Evolutionary conservation across 805 yeast species (phyloP).

Genomic region (Spathaspora girioi): DNA sequence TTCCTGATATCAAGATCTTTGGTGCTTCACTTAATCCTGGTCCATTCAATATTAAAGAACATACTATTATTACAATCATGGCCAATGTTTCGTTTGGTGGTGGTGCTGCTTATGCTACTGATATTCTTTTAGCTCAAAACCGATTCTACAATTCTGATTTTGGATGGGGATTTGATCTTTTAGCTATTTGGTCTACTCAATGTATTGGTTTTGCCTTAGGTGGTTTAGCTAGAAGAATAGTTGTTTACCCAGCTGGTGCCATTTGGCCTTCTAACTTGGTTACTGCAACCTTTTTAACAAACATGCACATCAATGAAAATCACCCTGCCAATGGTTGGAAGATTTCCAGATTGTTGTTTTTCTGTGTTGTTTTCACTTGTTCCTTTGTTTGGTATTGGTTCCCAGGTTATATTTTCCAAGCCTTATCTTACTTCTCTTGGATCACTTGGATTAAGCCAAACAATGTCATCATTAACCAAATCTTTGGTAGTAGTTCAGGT

Average conservation of each 20-base stretch:
- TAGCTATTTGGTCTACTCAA: constrained; percentile 52
- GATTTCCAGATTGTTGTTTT: constrained; percentile 49
- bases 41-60: constrained; percentile 62
- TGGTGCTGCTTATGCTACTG: constrained; percentile 55
- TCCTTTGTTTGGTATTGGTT: constrained; percentile 55
- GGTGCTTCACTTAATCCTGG: constrained; percentile 51
- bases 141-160: constrained; percentile 43
- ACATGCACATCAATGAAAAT: constrained; percentile 47
- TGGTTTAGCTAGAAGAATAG: constrained; percentile 55
- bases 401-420: constrained; percentile 58
- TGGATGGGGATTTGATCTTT: constrained; percentile 53
- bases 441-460: constrained; percentile 65
- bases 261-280: constrained; percentile 72
- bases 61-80: constrained; percentile 51
- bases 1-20: constrained; percentile 32
- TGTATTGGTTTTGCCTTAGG: constrained; percentile 66
- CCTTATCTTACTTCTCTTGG: constrained; percentile 58
- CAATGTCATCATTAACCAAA: constrained; percentile 56
- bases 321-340: constrained; percentile 61
- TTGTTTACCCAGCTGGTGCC: constrained; percentile 62
- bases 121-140: constrained; percentile 50
- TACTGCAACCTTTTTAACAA: constrained; percentile 52
- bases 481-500: constrained; percentile 62
- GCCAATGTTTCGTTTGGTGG: constrained; percentile 40
- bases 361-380: constrained; percentile 34